Evolutionary conservation across 306 rosid species (phyloP).

Genomic region (Malus domestica): ASM211411v1 NC_041803.1:19931001-19931500

Average conservation of each 20-base stretch:
- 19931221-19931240: background rate
- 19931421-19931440: conserved; percentile 20
- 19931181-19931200: background rate
- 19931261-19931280: no score
- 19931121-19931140: background rate
- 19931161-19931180: background rate
- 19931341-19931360: no score
- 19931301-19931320: background rate
- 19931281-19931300: background rate
- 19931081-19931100: background rate
- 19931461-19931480: conserved; percentile 56
- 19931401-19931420: background rate
- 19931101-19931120: background rate
- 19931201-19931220: background rate
- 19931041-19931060: no score
- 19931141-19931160: background rate
- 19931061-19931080: background rate
- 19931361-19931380: background rate
- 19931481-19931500: conserved; percentile 29
- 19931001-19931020: background rate
- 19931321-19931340: background rate
- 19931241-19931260: background rate
- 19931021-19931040: no score
- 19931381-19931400: background rate
- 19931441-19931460: conserved; percentile 43